Conservation (phyloP, 306 rosid genomes). For the Begonia masoniana region DNA sequence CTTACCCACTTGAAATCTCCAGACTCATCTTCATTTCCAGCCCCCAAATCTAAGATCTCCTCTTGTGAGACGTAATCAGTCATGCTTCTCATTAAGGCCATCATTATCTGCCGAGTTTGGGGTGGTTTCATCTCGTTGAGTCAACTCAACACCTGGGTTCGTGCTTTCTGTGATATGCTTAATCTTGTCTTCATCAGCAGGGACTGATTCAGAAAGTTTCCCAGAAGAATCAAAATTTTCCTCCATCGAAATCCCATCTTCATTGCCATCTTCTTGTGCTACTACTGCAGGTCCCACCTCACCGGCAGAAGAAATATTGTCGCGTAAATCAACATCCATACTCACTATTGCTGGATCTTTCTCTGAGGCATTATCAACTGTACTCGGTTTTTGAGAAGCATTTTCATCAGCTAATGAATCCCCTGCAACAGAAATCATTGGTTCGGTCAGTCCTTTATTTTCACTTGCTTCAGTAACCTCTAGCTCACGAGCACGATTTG, state of each 20-base stretch:
- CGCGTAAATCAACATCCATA: not conserved
- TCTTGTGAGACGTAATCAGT: not conserved
- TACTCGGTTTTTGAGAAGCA: slow-evolving; percentile 19
- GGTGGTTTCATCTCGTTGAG: not conserved
- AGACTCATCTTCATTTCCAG: not conserved
- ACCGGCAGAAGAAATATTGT: not conserved
- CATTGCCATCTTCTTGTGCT: not conserved
- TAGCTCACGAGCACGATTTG: slow-evolving; percentile 22
- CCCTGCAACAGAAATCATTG: slow-evolving; percentile 8
- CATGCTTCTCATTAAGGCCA: not conserved
- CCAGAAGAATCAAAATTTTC: not conserved
- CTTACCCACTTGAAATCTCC: not conserved
- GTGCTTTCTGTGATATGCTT: not conserved
- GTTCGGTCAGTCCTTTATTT: slow-evolving; percentile 12
- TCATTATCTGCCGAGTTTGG: not conserved
- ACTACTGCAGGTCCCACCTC: not conserved
- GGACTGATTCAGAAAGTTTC: not conserved
- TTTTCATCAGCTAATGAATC: slow-evolving; percentile 18
- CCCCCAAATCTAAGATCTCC: not conserved
- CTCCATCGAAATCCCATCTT: not conserved
- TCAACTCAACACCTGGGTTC: not conserved
- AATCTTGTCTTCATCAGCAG: not conserved
- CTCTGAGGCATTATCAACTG: slow-evolving; percentile 2
- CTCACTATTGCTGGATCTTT: not conserved
- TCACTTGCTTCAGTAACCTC: slow-evolving; percentile 24